These are phyloP conservation scores for Penicillium subrubescens DNA, from an alignment of 495 filamentous ascomycete species.

Conservation along the genomic window DNA sequence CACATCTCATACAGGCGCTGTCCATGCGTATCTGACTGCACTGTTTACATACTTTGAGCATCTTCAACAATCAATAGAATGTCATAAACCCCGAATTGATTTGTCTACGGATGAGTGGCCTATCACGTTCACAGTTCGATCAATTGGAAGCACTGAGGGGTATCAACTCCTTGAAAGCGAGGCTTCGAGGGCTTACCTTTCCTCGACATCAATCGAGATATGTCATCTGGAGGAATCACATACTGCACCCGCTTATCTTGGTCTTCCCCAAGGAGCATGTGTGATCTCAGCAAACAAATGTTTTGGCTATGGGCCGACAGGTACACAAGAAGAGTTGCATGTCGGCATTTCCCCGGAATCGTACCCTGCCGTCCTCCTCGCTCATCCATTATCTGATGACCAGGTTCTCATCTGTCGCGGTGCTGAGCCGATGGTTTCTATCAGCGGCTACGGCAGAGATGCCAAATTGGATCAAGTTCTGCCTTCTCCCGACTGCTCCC, in stretches of 20 bases:
- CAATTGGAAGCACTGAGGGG: neutral
- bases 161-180: neutral
- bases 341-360: neutral
- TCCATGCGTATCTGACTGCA: neutral
- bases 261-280: neutral
- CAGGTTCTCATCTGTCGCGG: neutral
- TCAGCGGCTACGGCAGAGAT: neutral
- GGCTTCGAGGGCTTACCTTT: neutral
- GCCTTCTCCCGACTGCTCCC: neutral
- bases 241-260: neutral
- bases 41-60: neutral
- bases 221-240: neutral
- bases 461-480: neutral
- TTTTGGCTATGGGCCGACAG: neutral
- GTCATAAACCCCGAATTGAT: neutral
- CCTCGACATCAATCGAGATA: neutral
- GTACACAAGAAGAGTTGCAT: neutral
- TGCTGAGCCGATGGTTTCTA: neutral
- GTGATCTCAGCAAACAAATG: neutral
- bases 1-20: neutral
- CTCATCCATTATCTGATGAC: neutral
- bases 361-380: neutral
- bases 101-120: neutral
- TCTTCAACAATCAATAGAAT: neutral
- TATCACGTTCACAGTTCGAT: neutral